Base-by-base conservation (phyloP, 108 stramenopile genomes). In the Aurantiochytrium sp. region DNA sequence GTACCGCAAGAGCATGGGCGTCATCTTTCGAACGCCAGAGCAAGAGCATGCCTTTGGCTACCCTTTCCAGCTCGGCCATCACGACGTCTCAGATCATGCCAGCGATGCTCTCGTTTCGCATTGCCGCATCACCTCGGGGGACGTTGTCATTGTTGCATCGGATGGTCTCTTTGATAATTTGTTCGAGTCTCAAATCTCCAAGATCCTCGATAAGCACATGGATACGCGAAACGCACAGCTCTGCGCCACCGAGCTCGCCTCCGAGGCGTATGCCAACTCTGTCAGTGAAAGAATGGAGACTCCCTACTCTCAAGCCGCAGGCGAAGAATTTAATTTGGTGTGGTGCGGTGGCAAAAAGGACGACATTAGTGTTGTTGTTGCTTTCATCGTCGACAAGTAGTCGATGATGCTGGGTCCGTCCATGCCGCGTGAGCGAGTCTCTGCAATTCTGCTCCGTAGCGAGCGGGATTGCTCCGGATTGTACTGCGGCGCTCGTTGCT, bases 311-410 rank as follows among this genome's bases (percentile, higher is more conserved):
- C 23, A 53, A 1, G 51, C 45, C 28, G 76, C 76, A 6, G 76
- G 23, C 25, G 76, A 83, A 53, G 76, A 83, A 45, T 83, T 83
- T 23, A 53, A 83, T 53, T 23, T 83, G 10, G 76, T 83, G 14
- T 83, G 76, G 76, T 16, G 23, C n/a, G 76, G 76, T 12, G 76
- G 76, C 28, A 83, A 83, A 53, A 83, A 83, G 76, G 76, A 83
- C 28, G 76, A 83, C 51, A 83, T 83, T 28, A 83, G 49, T 35
- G 76, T 83, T 16, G 23, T 83, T 28, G 64, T 69, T 28, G 64
- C 64, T 10, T 69, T 69, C 64, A 69, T 69, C 25, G 64, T 69
- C 6, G 64, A 69, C 55, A 35, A 35, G 35, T 35, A 35, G 35
- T 35, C 35, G 35, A 35, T 35, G 35, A 35, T 35, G 35, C 35